Evolutionary conservation across 176 grass and related monocot species (phyloP).

Genomic region (Cocos nucifera): DNA sequence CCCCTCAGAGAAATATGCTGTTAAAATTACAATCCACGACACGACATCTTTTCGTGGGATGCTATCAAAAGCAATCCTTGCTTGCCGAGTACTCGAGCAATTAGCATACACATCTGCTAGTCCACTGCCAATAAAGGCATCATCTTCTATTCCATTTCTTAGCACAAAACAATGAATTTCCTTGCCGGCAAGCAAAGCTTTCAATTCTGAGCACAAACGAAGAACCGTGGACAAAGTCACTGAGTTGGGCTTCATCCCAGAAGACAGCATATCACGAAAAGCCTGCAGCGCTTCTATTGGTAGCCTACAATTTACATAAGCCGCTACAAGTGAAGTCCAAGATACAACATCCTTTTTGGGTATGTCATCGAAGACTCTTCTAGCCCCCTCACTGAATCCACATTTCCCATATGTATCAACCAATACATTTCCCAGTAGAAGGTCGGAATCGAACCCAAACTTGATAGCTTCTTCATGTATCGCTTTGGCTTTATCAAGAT

Average conservation of each 20-base stretch:
- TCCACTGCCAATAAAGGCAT: slow-evolving; percentile 17
- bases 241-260: slow-evolving; percentile 14
- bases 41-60: slow-evolving; percentile 10
- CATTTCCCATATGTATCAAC: slow-evolving; percentile 22
- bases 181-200: slow-evolving; percentile 6
- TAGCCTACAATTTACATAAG: slow-evolving; percentile 13
- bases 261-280: slow-evolving; percentile 11
- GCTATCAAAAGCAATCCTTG: slow-evolving; percentile 21
- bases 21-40: slow-evolving; percentile 20
- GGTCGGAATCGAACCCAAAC: slow-evolving; percentile 15
- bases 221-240: slow-evolving; percentile 16
- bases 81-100: slow-evolving; percentile 11
- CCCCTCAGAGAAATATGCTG: slow-evolving; percentile 19
- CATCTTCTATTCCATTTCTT: background rate
- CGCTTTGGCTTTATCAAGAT: slow-evolving; percentile 9
- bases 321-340: slow-evolving; percentile 19
- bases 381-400: slow-evolving; percentile 11
- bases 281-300: slow-evolving; percentile 3
- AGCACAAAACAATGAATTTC: slow-evolving; percentile 16
- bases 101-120: slow-evolving; percentile 20
- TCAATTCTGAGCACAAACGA: slow-evolving; percentile 13
- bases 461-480: slow-evolving; percentile 15
- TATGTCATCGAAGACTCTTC: slow-evolving; percentile 11
- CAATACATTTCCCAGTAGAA: slow-evolving; percentile 19
- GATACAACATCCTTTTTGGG: slow-evolving; percentile 18